Base-by-base conservation (phyloP, 1,284 basidiomycete genomes). In the Naganishia liquefaciens region DNA sequence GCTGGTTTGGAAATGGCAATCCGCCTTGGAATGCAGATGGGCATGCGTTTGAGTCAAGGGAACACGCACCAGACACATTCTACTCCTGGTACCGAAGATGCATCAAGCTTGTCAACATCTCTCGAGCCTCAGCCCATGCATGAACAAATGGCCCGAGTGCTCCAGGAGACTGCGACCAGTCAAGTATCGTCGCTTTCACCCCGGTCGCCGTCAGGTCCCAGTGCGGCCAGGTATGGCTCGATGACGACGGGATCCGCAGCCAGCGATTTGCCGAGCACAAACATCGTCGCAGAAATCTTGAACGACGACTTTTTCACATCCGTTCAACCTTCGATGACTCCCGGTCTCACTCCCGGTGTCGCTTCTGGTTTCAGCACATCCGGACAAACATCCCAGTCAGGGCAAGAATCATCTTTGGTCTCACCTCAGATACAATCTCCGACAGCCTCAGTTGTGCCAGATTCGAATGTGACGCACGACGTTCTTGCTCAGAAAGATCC, bases 401-500 rank as follows among this genome's bases (percentile, higher is more conserved):
- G 65, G 4, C 54, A 44, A 15, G 46, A 55, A 23, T 19, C 28
- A 19, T 60, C 57, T 11, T 50, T 62, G 13, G 25, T 67, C 2
- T 67, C 53, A 69, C 70, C 53, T 71, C 71, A n/a, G 54, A 66
- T 62, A 71, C 72, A 15, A 58, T 68, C 17, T 25, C 70, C 37
- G 54, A 62, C 39, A 7, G 30, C 62, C 25, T 60, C 57, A 13
- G 57, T 49, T 19, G n/a, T 49, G 21, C 44, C 30, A 15, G 44
- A 60, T 21, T 13, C 28, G 10, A 49, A 47, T 27, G 49, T 27
- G 10, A 62, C 63, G 3, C 70, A 74, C 3, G 75, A 79, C 25
- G 73, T 76, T 37, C 77, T 81, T 73, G 77, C 80, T 9, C 77
- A 79, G 69, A 81, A 92, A 64, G 94, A 97, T 76, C 94, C 93